Evolutionary conservation across 2,329 filamentous ascomycete species (phyloP).

Genomic region (Phialophora macrospora): DNA sequence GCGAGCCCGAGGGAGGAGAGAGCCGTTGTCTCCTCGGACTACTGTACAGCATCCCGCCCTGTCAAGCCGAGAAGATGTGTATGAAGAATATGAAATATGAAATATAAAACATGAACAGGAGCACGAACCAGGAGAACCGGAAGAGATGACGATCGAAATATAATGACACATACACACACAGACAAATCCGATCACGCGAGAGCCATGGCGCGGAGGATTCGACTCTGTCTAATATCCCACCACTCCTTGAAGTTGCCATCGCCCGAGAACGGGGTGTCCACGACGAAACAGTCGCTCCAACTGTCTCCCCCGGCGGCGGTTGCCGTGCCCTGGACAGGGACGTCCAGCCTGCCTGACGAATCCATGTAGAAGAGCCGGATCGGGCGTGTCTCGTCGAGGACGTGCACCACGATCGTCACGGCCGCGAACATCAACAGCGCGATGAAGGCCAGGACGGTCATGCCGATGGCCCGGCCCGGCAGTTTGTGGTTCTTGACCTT

Average conservation of each 20-base stretch:
- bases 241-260: conserved; percentile 21
- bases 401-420: conserved; percentile 26
- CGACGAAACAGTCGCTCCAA: conserved; percentile 29
- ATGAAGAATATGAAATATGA: too few relatives aligned
- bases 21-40: too few relatives aligned
- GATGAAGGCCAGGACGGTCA: conserved; percentile 25
- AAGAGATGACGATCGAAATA: too few relatives aligned
- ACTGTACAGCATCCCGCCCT: too few relatives aligned
- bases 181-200: conserved; percentile 8
- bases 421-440: conserved; percentile 24
- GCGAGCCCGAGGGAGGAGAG: too few relatives aligned
- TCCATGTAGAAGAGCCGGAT: conserved; percentile 28
- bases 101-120: too few relatives aligned
- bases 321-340: conserved; percentile 4
- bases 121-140: too few relatives aligned
- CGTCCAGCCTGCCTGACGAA: conserved; percentile 8
- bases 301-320: conserved; percentile 8
- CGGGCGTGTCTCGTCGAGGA: conserved; percentile 24
- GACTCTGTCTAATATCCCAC: conserved; percentile 22
- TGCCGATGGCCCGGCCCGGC: conserved; percentile 21
- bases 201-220: conserved; percentile 19
- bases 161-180: too few relatives aligned
- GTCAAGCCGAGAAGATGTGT: too few relatives aligned
- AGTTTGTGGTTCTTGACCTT: conserved; percentile 14
- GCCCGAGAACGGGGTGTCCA: conserved; percentile 18